These are phyloP conservation scores for Nevesoporus exiguus DNA, from an alignment of 768 basidiomycete species.

Conservation along the genomic window DNA sequence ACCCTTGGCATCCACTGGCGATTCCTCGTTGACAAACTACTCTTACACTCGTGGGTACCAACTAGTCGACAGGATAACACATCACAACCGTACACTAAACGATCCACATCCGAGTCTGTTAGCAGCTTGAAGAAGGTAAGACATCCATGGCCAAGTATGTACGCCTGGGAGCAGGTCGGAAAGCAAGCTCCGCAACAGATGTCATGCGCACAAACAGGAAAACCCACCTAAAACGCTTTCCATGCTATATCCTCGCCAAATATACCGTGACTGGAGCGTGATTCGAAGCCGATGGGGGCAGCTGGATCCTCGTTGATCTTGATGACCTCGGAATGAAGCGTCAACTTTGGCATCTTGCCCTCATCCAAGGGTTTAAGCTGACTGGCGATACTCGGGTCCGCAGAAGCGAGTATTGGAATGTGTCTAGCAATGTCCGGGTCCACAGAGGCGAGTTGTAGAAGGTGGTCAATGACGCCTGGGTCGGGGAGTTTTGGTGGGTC, in stretches of 20 bases:
- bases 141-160: background rate
- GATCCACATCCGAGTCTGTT: no score
- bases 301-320: background rate
- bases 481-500: no score
- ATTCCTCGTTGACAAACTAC: background rate
- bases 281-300: background rate
- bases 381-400: background rate
- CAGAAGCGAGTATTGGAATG: no score
- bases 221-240: background rate
- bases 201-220: background rate
- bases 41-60: background rate
- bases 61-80: background rate
- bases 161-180: background rate
- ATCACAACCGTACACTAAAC: background rate
- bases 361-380: background rate
- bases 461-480: no score
- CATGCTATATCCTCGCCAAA: background rate
- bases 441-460: no score
- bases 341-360: slow-evolving; percentile 5
- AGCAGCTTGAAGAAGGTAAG: no score
- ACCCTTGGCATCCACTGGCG: background rate
- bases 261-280: background rate
- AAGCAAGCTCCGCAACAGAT: background rate
- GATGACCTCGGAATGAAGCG: slow-evolving; percentile 12
- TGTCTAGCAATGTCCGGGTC: no score